phyloP scores from a whole-genome alignment of 2,329 filamentous ascomycete genomes.

The Chaetomiaceae sp. region DNA sequence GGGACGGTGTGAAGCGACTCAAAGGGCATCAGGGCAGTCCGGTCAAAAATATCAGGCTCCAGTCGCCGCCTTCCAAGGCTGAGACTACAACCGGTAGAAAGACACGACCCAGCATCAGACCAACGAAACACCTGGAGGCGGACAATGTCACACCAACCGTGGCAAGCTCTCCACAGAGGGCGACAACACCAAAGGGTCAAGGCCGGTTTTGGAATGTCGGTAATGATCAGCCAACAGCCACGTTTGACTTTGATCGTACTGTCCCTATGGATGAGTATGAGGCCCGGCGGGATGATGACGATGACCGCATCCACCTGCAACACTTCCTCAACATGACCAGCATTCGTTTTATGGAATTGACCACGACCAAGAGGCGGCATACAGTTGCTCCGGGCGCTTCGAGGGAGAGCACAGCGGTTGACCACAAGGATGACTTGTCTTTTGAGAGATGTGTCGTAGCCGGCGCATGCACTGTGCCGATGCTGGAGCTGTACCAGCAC shows the following conservation, averaged over 20 bases:
- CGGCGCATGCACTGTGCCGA: constrained; percentile 84
- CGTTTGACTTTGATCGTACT: constrained; percentile 43
- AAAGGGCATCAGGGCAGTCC: constrained; percentile 70
- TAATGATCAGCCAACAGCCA: constrained; percentile 43
- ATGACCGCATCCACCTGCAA: constrained; percentile 72
- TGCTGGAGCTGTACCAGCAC: constrained; percentile 92
- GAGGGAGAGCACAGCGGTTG: constrained; percentile 39
- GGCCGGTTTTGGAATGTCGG: constrained; percentile 52
- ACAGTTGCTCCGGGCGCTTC: constrained; percentile 61
- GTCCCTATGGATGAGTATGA: constrained; percentile 39
- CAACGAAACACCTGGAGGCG: constrained; percentile 38
- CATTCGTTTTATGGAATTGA: constrained; percentile 97
- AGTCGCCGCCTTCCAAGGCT: constrained; percentile 63
- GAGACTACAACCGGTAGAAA: constrained; percentile 61
- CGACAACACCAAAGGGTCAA: constrained; percentile 53
- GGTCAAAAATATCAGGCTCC: constrained; percentile 69
- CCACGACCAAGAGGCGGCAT: constrained; percentile 88
- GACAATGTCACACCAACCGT: constrained; percentile 40
- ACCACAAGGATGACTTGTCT: constrained; percentile 49
- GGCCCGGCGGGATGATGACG: constrained; percentile 44
- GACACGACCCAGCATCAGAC: constrained; percentile 47
- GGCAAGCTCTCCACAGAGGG: constrained; percentile 46
- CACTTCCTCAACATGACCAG: constrained; percentile 94
- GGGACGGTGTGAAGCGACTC: constrained; percentile 62
- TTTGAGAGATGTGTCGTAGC: constrained; percentile 80